A percentile compares a stretch with the other conserved stretches of the same genome.
Evolutionary conservation across 345 rosid genomes (phyloP).

Genomic region (Draba incana): DNA sequence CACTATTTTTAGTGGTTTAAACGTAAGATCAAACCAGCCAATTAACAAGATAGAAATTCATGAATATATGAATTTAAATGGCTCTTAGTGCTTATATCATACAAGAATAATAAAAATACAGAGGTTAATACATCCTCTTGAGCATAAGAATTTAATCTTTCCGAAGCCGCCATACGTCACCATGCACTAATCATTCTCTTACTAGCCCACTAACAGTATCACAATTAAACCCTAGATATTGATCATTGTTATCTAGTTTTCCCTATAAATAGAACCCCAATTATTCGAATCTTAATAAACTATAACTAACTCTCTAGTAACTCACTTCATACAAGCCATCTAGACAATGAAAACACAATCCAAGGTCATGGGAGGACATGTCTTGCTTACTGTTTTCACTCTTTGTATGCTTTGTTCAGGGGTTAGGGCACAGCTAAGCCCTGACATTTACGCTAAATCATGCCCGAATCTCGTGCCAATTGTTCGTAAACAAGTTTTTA

Average conservation of each 20-base stretch:
- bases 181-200: slow-evolving; percentile 35
- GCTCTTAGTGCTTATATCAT: slow-evolving; percentile 7
- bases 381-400: slow-evolving; percentile 33
- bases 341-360: slow-evolving; percentile 41
- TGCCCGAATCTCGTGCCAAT: slow-evolving; percentile 55
- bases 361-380: slow-evolving; percentile 30
- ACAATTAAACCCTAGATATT: slow-evolving; percentile 1
- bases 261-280: slow-evolving; percentile 33
- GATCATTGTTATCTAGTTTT: slow-evolving; percentile 20
- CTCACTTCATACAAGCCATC: slow-evolving; percentile 22
- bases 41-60: slow-evolving; percentile 28
- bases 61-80: slow-evolving; percentile 13
- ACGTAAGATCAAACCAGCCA: slow-evolving; percentile 35
- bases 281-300: background rate
- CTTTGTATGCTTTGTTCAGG: slow-evolving; percentile 42
- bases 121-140: slow-evolving; percentile 21
- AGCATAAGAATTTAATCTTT: slow-evolving; percentile 32
- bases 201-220: slow-evolving; percentile 21
- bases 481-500: slow-evolving; percentile 50
- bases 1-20: slow-evolving; percentile 36
- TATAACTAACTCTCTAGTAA: slow-evolving; percentile 1
- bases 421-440: slow-evolving; percentile 53
- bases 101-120: background rate
- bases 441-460: slow-evolving; percentile 50
- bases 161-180: slow-evolving; percentile 39